Evolutionary conservation across 78 protist species (phyloP).

Genomic region (Emiliania huxleyi): DNA sequence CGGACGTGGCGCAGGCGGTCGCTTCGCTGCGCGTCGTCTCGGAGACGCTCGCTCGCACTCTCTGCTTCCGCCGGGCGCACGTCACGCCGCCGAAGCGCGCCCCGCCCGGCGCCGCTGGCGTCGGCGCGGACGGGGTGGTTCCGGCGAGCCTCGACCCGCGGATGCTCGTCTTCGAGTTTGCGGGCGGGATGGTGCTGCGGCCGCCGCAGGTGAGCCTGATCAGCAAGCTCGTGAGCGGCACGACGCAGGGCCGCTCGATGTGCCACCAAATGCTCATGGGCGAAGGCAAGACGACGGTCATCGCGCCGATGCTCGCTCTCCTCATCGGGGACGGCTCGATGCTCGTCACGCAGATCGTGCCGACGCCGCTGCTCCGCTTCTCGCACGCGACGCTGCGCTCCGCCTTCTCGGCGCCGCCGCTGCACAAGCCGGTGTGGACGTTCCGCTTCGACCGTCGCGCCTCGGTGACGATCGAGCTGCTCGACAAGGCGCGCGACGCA

Average conservation of each 20-base stretch:
- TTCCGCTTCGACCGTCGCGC: constrained; percentile 50
- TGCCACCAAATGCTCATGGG: constrained; percentile 82
- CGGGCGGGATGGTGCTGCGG: constrained; percentile 25
- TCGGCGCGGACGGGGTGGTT: neutral
- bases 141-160: constrained; percentile 4
- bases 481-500: neutral
- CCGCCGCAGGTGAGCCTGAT: neutral
- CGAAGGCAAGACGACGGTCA: constrained; percentile 78
- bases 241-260: neutral
- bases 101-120: neutral
- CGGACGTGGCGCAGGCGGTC: neutral
- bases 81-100: neutral
- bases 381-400: neutral
- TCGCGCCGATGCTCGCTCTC: constrained; percentile 72
- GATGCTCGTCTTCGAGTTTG: constrained; percentile 27
- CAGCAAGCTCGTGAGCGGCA: neutral
- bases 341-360: neutral
- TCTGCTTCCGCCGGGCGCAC: neutral
- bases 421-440: constrained; percentile 52
- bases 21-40: neutral
- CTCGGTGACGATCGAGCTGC: neutral
- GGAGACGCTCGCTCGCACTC: neutral
- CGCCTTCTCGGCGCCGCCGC: neutral
- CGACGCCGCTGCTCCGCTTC: constrained; percentile 21
- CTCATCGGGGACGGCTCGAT: constrained; percentile 57